Evolutionary conservation across 768 basidiomycete genomes (phyloP), one percentile per base, ranked within the genome.

Genomic region (Mycena crocata): DNA sequence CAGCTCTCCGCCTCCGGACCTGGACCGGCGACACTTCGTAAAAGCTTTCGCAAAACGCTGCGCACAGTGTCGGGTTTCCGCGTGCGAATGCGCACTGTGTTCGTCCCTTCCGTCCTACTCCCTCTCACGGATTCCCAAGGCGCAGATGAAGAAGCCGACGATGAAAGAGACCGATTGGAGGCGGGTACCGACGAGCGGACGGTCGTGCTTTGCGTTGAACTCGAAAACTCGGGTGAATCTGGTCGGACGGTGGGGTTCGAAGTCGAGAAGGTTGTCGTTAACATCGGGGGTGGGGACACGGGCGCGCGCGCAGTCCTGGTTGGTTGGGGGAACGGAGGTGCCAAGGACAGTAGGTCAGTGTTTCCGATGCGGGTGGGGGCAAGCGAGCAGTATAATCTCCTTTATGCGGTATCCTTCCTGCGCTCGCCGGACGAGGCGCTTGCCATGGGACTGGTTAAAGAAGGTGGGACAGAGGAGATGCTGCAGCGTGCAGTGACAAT

Each of bases 51-150:
- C 30, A 91, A 92, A 72, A 90, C 92, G 1, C 79, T 98, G 21
- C 84, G 85, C 48, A 91, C 93, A 0, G 89, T 91, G 5, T 92
- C 93, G 30, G 95, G 94, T 5, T 92, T 98, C 77, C 86, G 90
- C 24, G 92, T 98, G 28, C 89, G 95, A 35, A 97, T 97, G 96
- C 87, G 95, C n/a, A 96, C 95, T 0, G 92, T 95, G 7, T 94
- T 96, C 69, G 90, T 96, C 14, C 96, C 96, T 0, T 91, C 94
- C 70, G 87, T 96, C 24, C 83, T 95, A 48, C 79, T 94, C 5
- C 87, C 89, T 42, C 48, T 31, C 12, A 60, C 39, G 2, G 84
- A 84, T 34, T 71, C 70, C 21, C 76, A 78, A 39, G 73, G 68
- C 15, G 68, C 61, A 8, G 56, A 72, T 17, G 70, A 75, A 15